Evolutionary conservation across 306 rosid genomes (phyloP), one percentile per base, ranked within the genome.

Genomic region (Trichosanthes cucumerina): DNA sequence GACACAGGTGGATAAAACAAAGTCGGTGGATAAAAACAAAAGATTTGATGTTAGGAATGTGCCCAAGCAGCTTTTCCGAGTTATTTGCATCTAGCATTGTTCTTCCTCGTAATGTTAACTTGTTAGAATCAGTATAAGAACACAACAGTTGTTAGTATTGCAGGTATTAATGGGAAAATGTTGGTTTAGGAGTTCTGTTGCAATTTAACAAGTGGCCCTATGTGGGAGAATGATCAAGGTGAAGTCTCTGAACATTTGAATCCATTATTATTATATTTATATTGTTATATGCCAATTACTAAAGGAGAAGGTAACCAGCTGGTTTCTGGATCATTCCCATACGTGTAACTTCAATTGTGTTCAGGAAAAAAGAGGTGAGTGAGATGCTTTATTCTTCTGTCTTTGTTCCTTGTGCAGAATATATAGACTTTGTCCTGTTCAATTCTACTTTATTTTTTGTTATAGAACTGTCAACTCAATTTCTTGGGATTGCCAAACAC

Each of bases 401-500:
- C 79, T 52, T 49, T 76, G 68, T 53, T 39, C 52, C 24, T 59
- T 57, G 47, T 57, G 21, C 54, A 38, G 54, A 54, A 41, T 76
- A 56, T 8, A 76, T 31, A 57, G 79, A 38, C 36, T 76, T 76
- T 76, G 79, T 76, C 21, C 66, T n/a, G 70, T 76, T 54, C 23
- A 59, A 38, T 34, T 57, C 69, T 76, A 38, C 60, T 74, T 16
- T 71, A 54, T 75, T 52, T 59, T 76, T 76, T 39, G 6, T 9
- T 50, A 57, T 39, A 24, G 70, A 57, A 38, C 54, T 76, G 69
- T 57, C 39, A 38, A n/a, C 58, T 50, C 21, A 56, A 54, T 76
- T 39, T 59, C 56, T 76, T 54, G 79, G 70, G 79, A 76, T 76
- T 59, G 54, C 56, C 79, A 76, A 76, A 41, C 70, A 75, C 64